A percentile compares a stretch with the other conserved stretches of the same genome.
Conservation (phyloP, 2,329 filamentous ascomycete species). For the Pleurostoma richardsiae region DNA sequence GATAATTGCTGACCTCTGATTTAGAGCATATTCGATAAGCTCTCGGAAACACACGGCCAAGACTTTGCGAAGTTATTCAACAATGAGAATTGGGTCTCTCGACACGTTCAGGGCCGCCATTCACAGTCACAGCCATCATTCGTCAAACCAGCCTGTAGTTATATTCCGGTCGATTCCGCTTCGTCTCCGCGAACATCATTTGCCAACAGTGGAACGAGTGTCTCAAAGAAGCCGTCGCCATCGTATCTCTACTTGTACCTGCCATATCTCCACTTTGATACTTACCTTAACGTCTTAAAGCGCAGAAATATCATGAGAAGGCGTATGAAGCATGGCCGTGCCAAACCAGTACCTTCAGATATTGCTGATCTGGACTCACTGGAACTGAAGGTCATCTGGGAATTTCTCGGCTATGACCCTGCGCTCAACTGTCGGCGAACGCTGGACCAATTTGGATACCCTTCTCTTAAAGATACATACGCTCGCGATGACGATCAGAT, state of each 20-base stretch:
- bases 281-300: constrained; percentile 51
- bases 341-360: constrained; percentile 48
- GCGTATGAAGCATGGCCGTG: constrained; percentile 47
- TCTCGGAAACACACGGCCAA: constrained; percentile 35
- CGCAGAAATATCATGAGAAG: constrained; percentile 50
- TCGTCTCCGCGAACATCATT: constrained; percentile 14
- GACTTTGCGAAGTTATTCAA: constrained; percentile 31
- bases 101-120: constrained; percentile 32
- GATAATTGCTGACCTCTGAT: constrained; percentile 9
- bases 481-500: constrained; percentile 62
- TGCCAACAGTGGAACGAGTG: constrained; percentile 3
- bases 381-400: constrained; percentile 58
- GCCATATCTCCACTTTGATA: constrained; percentile 61
- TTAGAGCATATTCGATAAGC: constrained; percentile 28
- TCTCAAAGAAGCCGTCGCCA: constrained; percentile 3
- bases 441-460: constrained; percentile 60
- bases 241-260: constrained; percentile 45
- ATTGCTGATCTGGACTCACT: constrained; percentile 50
- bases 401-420: constrained; percentile 55
- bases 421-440: constrained; percentile 58
- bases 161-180: constrained; percentile 23
- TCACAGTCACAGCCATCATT: constrained; percentile 31
- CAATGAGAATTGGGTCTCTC: constrained; percentile 35
- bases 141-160: constrained; percentile 29
- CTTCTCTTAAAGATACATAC: constrained; percentile 53